phyloP scores from a whole-genome alignment of 2,329 filamentous ascomycete species.

The Parascedosporium putredinis region DNA sequence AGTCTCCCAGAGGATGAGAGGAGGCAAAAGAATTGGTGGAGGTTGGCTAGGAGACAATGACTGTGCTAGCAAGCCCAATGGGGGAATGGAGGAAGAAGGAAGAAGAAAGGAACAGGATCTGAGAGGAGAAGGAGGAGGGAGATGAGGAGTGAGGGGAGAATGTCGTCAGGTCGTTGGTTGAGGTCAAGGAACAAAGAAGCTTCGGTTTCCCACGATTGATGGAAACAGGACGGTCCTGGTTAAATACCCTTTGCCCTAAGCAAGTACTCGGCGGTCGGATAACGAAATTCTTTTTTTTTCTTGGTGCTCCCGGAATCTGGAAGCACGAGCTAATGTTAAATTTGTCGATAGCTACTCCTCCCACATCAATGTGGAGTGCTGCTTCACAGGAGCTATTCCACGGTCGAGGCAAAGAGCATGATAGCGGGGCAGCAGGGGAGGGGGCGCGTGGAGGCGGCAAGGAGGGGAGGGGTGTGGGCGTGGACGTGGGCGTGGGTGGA shows the following conservation, averaged over 20 bases:
- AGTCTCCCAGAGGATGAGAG: no score
- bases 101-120: neutral
- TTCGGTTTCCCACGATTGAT: neutral
- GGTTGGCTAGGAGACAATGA: no score
- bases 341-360: neutral
- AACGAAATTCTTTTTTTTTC: neutral
- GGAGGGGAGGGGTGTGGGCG: neutral
- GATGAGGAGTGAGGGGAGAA: neutral
- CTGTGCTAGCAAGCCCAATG: no score
- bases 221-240: neutral
- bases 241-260: neutral
- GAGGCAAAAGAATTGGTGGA: no score
- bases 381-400: neutral
- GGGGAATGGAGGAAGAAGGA: neutral
- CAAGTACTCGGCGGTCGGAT: neutral
- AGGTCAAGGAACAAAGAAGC: neutral
- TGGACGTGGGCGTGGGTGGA: neutral
- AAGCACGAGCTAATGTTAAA: neutral
- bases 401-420: neutral
- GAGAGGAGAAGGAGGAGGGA: no score
- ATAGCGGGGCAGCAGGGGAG: neutral
- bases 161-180: neutral
- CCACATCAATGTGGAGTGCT: neutral
- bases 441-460: neutral
- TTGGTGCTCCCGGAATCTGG: neutral